Evolutionary conservation across 1,139 yeast genomes (phyloP), one percentile per base, ranked within the genome.

Genomic region (Kurtzmaniella quercitrusa): DNA sequence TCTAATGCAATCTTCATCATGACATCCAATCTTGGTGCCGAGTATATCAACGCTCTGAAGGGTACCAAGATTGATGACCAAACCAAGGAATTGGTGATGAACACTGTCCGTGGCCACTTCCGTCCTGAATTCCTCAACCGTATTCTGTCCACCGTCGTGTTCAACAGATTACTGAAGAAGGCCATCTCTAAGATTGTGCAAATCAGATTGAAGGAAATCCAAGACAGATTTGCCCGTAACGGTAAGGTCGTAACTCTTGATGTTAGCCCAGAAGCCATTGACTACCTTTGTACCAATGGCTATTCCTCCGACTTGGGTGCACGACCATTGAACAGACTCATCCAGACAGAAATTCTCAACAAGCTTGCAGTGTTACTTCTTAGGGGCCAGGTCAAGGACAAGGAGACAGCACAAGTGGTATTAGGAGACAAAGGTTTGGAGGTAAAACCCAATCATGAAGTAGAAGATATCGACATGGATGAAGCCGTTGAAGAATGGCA

Each of bases 1-100:
- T 84, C 97, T 44, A 93, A 93, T 67, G 80, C 93, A 44, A 89
- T 93, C 53, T 79, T 93, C 52, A 91, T 93, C 51, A 89, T 94
- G 96, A 94, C 99, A 1, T 91, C 98, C 18, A 94, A 93, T 65
- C 79, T 94, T 61, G 98, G 99, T 53, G 98, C 98, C 11, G 89
- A 89, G 61, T 90, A 71, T 60, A 85, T 94, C 64, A 82, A 81
- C 60, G 77, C 84, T 5, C 74, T 89, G 40, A 77, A 78, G 48
- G 78, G 82, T 11, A 65, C 88, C 5, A 82, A 81, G 63, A 71
- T 91, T 43, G 81, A 82, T 42, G 76, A 75, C 7, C 73, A 75
- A 41, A 82, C 95, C 19, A 83, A 78, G 58, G 87, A 83, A 41
- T 71, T 78, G 51, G 98, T 93, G 8, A 82, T 91, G 95, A 76